Base-by-base conservation (phyloP, 805 yeast species). In the Metschnikowia hibisci region DNA sequence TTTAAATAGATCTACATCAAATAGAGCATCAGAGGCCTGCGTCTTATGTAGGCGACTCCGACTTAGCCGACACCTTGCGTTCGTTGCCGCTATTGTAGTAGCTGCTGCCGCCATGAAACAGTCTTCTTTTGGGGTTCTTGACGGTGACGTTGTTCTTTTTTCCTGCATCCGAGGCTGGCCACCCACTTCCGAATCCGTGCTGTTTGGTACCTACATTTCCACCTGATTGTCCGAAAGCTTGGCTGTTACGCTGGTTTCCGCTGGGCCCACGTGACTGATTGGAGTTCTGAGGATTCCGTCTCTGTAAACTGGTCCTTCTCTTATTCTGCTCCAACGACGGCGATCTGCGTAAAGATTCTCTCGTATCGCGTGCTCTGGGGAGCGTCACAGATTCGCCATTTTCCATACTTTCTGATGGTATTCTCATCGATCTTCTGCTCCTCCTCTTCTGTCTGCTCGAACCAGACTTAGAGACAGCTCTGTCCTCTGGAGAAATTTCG, bases 71-170 rank as follows among this genome's bases (percentile, higher is more conserved):
- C 6, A 13, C 32, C 12, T 13, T 40, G 15, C 44, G 37, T 28
- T 33, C 43, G 7, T 37, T 15, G 6, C 45, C 45, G 22, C 41
- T 41, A 31, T 46, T 47, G 46, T 33, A 44, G 45, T 44, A 41
- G 47, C 47, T 56, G 46, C 55, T 60, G 16, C 54, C 60, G 6
- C 61, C 64, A 43, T 64, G 56, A 47, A 61, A 55, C 43, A 67
- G 65, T 43, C 65, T 55, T 44, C 70, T 62, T 51, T 64, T 64
- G 44, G 46, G 32, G 43, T 42, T 42, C 32, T 48, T 53, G 41
- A 69, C 64, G 43, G 58, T 63, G 42, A 71, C 57, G 54, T 64
- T 66, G 41, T 61, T 64, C 51, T 58, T 64, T 18, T 32, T 32
- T 10, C 31, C 29, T 23, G 29, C 29, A 20, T 20, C 23, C 23